Base-by-base conservation (phyloP, 2,329 filamentous ascomycete genomes). In the Colletotrichum sp. region DNA sequence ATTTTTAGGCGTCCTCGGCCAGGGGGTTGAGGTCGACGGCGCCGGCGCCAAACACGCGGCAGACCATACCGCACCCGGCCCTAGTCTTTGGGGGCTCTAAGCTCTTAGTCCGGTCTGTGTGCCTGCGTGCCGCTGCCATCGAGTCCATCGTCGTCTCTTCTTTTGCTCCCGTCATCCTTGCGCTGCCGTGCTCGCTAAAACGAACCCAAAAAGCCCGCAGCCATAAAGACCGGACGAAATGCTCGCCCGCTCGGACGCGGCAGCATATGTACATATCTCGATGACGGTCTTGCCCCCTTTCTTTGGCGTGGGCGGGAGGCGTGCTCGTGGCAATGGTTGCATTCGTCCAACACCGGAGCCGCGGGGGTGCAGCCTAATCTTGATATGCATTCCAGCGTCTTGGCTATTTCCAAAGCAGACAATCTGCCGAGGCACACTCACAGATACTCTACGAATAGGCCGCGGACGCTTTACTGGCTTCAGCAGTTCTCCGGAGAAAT, bases 41-140 rank as follows among this genome's bases (percentile, higher is more conserved):
- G 49, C 28, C 63, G n/a, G 62, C 72, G 62, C 62, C 49, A 44
- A 63, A 76, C 57, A 65, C 44, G 69, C 73, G 44, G 73, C 64
- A 73, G 59, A 21, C 64, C 64, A 64, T 55, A 57, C 36, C 39
- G 73, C 44, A 44, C 69, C 69, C 64, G 15, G 73, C 28, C 24
- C 13, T 69, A 57, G 63, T 65, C 64, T 65, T 73, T 2, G 34
- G 63, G 63, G 28, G 26, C 57, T 63, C 52, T 10, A n/a, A 59
- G 12, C 24, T 30, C 30, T 39, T 55, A 10, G 55, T 44, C 57
- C 26, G 52, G 44, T 32, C 65, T 44, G 52, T 15, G 44, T 57
- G 34, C 60, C 36, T 57, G 26, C 36, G 36, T 60, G 44, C 26
- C 16, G 10, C 39, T 75, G 21, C 49, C 68, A 62, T 15, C 49